phyloP scores from a whole-genome alignment of 2,329 filamentous ascomycete species.

The Aspergillus terreus region DNA sequence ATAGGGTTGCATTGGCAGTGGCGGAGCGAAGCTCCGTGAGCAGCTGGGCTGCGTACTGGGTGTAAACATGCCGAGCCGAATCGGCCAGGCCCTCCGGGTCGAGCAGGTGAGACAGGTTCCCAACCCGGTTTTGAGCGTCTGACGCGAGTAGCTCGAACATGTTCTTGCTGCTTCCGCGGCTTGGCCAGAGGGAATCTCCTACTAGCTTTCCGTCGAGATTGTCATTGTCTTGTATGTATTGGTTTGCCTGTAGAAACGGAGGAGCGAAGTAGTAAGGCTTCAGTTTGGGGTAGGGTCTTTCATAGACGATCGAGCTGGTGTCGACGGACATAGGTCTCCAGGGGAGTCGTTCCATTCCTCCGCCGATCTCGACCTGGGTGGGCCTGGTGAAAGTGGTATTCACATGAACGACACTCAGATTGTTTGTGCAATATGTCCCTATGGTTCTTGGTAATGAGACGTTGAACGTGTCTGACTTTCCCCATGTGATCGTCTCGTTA shows the following conservation, averaged over 20 bases:
- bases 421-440: background rate
- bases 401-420: background rate
- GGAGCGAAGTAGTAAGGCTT: background rate
- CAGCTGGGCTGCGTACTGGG: background rate
- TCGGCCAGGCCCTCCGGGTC: background rate
- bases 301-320: background rate
- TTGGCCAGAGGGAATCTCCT: background rate
- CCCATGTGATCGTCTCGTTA: background rate
- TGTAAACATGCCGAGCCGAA: background rate
- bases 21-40: background rate
- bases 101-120: background rate
- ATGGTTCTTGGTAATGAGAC: background rate
- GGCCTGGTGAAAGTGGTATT: background rate
- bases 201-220: background rate
- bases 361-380: background rate
- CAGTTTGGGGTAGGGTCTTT: background rate
- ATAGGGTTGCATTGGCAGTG: background rate
- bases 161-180: background rate
- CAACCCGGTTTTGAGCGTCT: background rate
- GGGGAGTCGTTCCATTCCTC: background rate
- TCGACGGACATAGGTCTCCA: background rate
- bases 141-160: background rate
- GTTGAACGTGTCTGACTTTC: background rate
- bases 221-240: background rate
- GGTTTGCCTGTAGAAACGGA: background rate